Evolutionary conservation across 176 grass and related monocot genomes (phyloP), one percentile per base, ranked within the genome.

Genomic region (Ensete ventricosum): DNA sequence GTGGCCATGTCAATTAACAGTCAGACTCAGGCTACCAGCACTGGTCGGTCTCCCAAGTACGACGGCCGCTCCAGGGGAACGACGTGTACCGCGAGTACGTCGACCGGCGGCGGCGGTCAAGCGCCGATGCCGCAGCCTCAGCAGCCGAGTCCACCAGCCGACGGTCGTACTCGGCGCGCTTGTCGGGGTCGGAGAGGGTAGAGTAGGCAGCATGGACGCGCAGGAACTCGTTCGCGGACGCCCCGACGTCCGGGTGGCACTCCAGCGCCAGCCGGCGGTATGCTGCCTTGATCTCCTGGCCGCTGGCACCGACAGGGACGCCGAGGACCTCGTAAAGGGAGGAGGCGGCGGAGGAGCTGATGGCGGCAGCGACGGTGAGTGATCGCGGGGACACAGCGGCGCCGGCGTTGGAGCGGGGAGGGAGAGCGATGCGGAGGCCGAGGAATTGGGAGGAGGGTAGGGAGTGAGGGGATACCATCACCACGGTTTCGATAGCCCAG

Each of bases 11-110:
- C 14, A 60, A 60, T 19, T 3, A 60, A 60, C 2, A 60, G 19
- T 43, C 34, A 6, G 34, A 43, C 34, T 43, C 34, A 43, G 34
- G 34, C 2, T 70, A 91, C 88, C 85, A 90, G 80, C 85, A 91
- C 82, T 91, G 85, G 68, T 91, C 85, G 1, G 88, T 91, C 77
- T 87, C 88, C 88, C 88, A 91, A 4, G 82, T 87, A 11, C 88
- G 88, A 50, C 76, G 82, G 55, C 77, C 27, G 67, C 17, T 54
- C 50, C 68, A 72, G 0, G 76, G 79, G 79, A 87, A 90, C 23
- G 85, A 54, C 8, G 82, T 72, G 19, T 68, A 90, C 53, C 57
- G 69, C 13, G 77, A 55, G 69, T 83, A 71, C 12, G 25, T 5
- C 0, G 62, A 68, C 70, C 10, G 70, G 17, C 50, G 11, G 11